Conservation (phyloP, 805 yeast genomes). For the Kuraishia piskuri region DNA sequence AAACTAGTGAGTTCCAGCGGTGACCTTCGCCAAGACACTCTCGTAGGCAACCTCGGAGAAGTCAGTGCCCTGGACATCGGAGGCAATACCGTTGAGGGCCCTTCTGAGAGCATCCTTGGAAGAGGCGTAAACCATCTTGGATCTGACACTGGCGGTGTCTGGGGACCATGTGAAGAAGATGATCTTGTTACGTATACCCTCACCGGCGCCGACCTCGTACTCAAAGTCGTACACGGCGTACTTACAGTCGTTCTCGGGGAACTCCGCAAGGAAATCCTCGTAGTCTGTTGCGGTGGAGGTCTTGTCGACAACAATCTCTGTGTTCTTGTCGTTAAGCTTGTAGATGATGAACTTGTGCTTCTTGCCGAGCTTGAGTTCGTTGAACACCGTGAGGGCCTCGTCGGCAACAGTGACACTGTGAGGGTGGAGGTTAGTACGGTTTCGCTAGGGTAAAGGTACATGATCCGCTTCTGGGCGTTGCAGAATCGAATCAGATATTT, state of each 20-base stretch:
- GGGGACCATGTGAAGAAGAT: slow-evolving; percentile 91
- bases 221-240: slow-evolving; percentile 97
- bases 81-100: slow-evolving; percentile 88
- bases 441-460: too few species aligned
- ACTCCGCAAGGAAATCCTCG: slow-evolving; percentile 77
- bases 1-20: slow-evolving; percentile 60
- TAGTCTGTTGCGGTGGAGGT: slow-evolving; percentile 71
- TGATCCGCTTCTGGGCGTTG: too few species aligned
- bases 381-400: slow-evolving; percentile 89
- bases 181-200: slow-evolving; percentile 80
- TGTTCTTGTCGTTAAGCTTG: slow-evolving; percentile 74
- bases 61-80: slow-evolving; percentile 98
- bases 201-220: slow-evolving; percentile 81
- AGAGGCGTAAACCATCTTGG: slow-evolving; percentile 98
- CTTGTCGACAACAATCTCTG: slow-evolving; percentile 82
- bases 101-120: slow-evolving; percentile 97
- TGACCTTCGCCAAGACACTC: slow-evolving; percentile 81
- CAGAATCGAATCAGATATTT: too few species aligned
- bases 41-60: slow-evolving; percentile 95
- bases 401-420: slow-evolving; percentile 71
- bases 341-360: slow-evolving; percentile 78
- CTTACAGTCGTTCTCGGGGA: slow-evolving; percentile 94
- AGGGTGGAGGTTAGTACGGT: too few species aligned
- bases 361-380: slow-evolving; percentile 91
- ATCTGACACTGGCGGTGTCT: slow-evolving; percentile 90